Conservation (phyloP, 2,329 filamentous ascomycete species). For the Xylaria sp. region DNA sequence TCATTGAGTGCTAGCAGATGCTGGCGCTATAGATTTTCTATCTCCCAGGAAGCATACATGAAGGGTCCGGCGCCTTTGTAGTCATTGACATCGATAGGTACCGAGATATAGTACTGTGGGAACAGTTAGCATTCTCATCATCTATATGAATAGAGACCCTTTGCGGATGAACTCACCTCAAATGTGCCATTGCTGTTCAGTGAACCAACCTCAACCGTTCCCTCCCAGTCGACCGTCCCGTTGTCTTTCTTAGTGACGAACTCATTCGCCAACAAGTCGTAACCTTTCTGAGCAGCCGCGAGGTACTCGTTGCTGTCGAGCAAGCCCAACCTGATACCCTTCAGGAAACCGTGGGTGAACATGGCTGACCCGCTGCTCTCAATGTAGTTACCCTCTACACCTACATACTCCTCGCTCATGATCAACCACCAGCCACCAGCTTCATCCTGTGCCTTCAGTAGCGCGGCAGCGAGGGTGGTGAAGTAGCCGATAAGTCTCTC, state of each 20-base stretch:
- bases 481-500: slow-evolving; percentile 48
- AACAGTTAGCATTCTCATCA: slow-evolving; percentile 7
- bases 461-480: slow-evolving; percentile 47
- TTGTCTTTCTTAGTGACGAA: slow-evolving; percentile 54
- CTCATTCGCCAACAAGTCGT: slow-evolving; percentile 49
- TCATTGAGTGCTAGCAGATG: background rate
- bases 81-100: slow-evolving; percentile 46
- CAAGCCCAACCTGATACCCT: slow-evolving; percentile 49
- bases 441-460: slow-evolving; percentile 50
- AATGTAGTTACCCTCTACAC: slow-evolving; percentile 61
- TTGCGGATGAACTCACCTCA: slow-evolving; percentile 46
- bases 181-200: slow-evolving; percentile 54
- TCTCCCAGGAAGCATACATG: slow-evolving; percentile 47
- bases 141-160: background rate
- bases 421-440: slow-evolving; percentile 63
- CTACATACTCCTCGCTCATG: slow-evolving; percentile 56
- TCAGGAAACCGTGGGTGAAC: slow-evolving; percentile 60
- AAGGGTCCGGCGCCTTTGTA: slow-evolving; percentile 48
- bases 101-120: slow-evolving; percentile 49
- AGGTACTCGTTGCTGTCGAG: slow-evolving; percentile 43
- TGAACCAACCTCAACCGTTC: slow-evolving; percentile 58
- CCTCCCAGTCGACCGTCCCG: slow-evolving; percentile 55
- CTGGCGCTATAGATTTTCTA: slow-evolving; percentile 29
- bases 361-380: slow-evolving; percentile 65
- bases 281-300: slow-evolving; percentile 49